These are phyloP conservation scores for Knoxdaviesia capensis DNA, from an alignment of 2,329 filamentous ascomycete genomes.

Conservation along the genomic window DNA sequence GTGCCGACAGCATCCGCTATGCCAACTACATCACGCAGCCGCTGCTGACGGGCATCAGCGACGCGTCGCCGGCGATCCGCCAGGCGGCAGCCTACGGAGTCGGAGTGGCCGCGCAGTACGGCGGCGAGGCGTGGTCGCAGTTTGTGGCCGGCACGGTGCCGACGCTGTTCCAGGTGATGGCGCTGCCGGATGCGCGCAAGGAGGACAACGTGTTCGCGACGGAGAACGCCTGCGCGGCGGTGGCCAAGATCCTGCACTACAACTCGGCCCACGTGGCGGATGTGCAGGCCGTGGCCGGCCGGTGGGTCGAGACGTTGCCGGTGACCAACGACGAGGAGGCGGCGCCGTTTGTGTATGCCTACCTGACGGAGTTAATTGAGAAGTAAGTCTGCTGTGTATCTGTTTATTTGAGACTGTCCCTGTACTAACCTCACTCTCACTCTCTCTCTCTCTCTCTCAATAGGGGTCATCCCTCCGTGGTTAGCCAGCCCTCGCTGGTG, in stretches of 20 bases:
- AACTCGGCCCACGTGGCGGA: constrained; percentile 62
- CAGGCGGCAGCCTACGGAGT: constrained; percentile 94
- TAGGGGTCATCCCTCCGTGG: constrained; percentile 71
- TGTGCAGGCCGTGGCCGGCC: constrained; percentile 52
- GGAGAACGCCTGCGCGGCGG: constrained; percentile 89
- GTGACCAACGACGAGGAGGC: constrained; percentile 94
- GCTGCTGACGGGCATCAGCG: constrained; percentile 67
- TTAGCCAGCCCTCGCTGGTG: constrained; percentile 57
- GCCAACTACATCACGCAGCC: constrained; percentile 72
- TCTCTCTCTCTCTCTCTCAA: constrained; percentile 2
- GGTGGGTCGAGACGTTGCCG: constrained; percentile 82
- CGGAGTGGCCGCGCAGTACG: constrained; percentile 84
- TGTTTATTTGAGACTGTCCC: constrained; percentile 1
- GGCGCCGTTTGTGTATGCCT: constrained; percentile 86
- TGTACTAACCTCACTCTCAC: too few relatives aligned
- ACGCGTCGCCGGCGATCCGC: constrained; percentile 72
- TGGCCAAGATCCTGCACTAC: constrained; percentile 91
- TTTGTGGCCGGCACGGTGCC: constrained; percentile 68
- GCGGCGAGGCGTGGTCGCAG: constrained; percentile 68
- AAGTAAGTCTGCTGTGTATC: constrained; percentile 46
- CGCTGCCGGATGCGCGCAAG: constrained; percentile 59
- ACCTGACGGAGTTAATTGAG: constrained; percentile 77
- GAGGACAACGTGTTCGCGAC: constrained; percentile 95
- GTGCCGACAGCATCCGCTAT: constrained; percentile 71
- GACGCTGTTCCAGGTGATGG: constrained; percentile 66